These are phyloP conservation scores for Cercospora canescens DNA, from an alignment of 2,329 filamentous ascomycete genomes.

Conservation along the genomic window DNA sequence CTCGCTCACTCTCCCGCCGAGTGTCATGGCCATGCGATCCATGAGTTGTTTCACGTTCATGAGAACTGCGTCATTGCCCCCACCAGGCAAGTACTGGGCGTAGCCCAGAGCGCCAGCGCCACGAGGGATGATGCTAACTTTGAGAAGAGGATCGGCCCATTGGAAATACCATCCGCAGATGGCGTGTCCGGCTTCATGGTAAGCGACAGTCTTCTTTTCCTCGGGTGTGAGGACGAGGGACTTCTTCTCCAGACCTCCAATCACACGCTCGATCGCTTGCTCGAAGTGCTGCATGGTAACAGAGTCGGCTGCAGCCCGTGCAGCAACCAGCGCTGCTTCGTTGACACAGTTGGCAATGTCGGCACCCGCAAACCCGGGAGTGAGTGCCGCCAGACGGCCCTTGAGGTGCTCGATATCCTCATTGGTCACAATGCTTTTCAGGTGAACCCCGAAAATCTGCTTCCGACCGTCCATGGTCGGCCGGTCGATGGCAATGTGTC, in stretches of 20 bases:
- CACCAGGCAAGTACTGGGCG: conserved; percentile 90
- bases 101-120: conserved; percentile 93
- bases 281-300: conserved; percentile 93
- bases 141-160: conserved; percentile 93
- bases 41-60: conserved; percentile 96
- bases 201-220: conserved; percentile 94
- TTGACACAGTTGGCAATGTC: conserved; percentile 99
- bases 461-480: conserved; percentile 96
- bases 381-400: conserved; percentile 86
- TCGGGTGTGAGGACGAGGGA: conserved; percentile 88
- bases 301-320: conserved; percentile 74
- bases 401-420: conserved; percentile 87
- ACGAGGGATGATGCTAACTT: conserved; percentile 97
- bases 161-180: conserved; percentile 98
- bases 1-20: conserved; percentile 91
- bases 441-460: conserved; percentile 93
- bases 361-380: conserved; percentile 93
- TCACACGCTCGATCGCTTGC: conserved; percentile 93
- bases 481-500: conserved; percentile 91
- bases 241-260: conserved; percentile 96
- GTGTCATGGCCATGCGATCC: conserved; percentile 99
- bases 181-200: conserved; percentile 96
- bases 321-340: conserved; percentile 92
- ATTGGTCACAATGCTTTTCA: conserved; percentile 90
- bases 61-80: conserved; percentile 88